phyloP scores from a whole-genome alignment of 2,329 filamentous ascomycete genomes.

The Pleoardoris graminearum region DNA sequence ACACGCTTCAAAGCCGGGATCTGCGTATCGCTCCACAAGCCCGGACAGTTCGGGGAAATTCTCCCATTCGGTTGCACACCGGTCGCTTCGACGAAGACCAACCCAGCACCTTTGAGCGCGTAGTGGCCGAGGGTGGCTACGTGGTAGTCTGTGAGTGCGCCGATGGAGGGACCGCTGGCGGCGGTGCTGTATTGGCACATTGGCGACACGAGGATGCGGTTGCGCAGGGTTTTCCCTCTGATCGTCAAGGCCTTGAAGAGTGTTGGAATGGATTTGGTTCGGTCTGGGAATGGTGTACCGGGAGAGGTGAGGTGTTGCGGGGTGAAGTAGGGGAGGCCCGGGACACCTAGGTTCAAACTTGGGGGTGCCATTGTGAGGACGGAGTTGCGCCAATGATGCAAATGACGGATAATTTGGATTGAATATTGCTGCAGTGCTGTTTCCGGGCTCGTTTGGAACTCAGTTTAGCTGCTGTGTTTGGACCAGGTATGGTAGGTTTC shows the following conservation, averaged over 20 bases:
- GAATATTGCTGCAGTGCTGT: too few species aligned
- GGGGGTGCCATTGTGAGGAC: too few species aligned
- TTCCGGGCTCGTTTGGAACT: too few species aligned
- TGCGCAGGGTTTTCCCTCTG: slow-evolving; percentile 39
- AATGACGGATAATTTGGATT: too few species aligned
- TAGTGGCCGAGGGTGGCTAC: slow-evolving; percentile 45
- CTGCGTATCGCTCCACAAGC: slow-evolving; percentile 43
- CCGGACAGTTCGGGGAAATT: slow-evolving; percentile 43
- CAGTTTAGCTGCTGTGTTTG: too few species aligned
- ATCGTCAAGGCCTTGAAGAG: slow-evolving; percentile 45
- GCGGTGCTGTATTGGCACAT: slow-evolving; percentile 46
- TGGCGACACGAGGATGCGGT: slow-evolving; percentile 45
- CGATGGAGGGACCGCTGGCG: slow-evolving; percentile 39
- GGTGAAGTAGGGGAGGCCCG: slow-evolving; percentile 48
- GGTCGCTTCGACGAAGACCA: slow-evolving; percentile 45
- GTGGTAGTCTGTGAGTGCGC: slow-evolving; percentile 45
- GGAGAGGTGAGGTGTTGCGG: slow-evolving; percentile 49
- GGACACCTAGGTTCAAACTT: too few species aligned
- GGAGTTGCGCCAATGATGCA: too few species aligned
- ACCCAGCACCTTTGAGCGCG: slow-evolving; percentile 41
- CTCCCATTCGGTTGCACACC: slow-evolving; percentile 42
- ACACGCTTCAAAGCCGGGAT: slow-evolving; percentile 39
- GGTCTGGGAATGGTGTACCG: slow-evolving; percentile 34
- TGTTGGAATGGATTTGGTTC: slow-evolving; percentile 23
- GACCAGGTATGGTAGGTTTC: too few species aligned